Evolutionary conservation across 805 yeast species (phyloP), one percentile per base, ranked within the genome.

Genomic region (Komagataella phaffii): DNA sequence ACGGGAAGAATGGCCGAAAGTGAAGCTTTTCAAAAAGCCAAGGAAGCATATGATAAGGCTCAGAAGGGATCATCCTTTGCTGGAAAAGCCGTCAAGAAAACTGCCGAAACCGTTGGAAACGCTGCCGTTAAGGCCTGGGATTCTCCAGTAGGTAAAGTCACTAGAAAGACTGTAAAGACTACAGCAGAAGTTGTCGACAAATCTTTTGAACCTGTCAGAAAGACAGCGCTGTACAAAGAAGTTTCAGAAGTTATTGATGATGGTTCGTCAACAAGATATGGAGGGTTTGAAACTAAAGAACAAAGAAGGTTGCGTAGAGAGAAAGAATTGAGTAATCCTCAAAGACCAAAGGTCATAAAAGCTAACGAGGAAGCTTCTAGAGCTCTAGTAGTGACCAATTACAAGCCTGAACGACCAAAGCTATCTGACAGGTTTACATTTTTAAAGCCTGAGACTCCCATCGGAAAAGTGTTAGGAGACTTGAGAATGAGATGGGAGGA

Each of bases 81-180:
- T n/a, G 79, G 81, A 6, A 79, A 85, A 64, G 84, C 88, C 46
- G 79, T 88, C 52, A 78, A 80, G 60, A 86, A 85, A 68, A 93
- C 98, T 4, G 97, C 97, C n/a, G 88, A 85, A 60, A 91, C 82
- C 45, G 88, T 93, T 43, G 98, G 96, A 51, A 83, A 77, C 53
- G 95, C 82, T 47, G 98, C 96, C 3, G 73, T 77, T 45, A 84
- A 83, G 54, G 96, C 97, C 1, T 93, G 99, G 99, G 96, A 93
- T 55, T 88, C 96, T 1, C 87, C 93, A 21, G 86, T 91, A 46
- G 93, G 96, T 54, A 81, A 83, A 64, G 85, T 83, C 49, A 90
- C 96, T n/a, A 78, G 98, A 61, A 75, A 80, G 47, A 88, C 89
- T 0, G 91, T 88, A n/a, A 77, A 75, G 53, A 76, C 78, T 50